These are phyloP conservation scores for Discostella pseudostelligera DNA, from an alignment of 108 stramenopile genomes.

Conservation along the genomic window DNA sequence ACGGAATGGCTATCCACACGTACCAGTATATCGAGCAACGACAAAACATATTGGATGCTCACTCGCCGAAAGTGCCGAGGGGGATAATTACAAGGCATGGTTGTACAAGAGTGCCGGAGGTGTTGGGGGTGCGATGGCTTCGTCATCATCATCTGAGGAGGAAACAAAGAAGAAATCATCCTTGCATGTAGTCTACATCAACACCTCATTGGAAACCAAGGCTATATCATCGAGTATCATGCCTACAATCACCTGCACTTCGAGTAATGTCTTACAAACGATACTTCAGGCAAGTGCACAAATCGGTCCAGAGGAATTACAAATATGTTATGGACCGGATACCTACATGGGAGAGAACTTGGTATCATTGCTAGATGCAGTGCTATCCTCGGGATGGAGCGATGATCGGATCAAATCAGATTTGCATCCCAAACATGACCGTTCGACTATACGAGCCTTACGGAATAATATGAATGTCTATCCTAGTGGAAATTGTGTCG, in stretches of 20 bases:
- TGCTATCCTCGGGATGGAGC: constrained; percentile 55
- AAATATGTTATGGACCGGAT: constrained; percentile 91
- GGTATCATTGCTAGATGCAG: constrained; percentile 57
- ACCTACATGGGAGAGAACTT: constrained; percentile 96
- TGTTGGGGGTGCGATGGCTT: constrained; percentile 10
- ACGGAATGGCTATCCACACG: constrained; percentile 64
- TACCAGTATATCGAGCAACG: constrained; percentile 88
- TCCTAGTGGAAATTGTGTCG: constrained; percentile 90
- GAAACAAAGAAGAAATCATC: constrained; percentile 13
- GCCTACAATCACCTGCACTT: constrained; percentile 96
- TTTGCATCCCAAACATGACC: constrained; percentile 70
- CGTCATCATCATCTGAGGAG: no score
- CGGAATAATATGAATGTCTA: constrained; percentile 70
- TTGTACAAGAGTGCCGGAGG: constrained; percentile 47
- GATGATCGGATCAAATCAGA: constrained; percentile 62
- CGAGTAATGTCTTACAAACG: constrained; percentile 86
- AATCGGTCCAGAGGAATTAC: constrained; percentile 56
- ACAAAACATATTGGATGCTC: constrained; percentile 81
- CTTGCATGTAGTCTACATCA: constrained; percentile 95
- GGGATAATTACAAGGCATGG: constrained; percentile 82
- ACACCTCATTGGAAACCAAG: constrained; percentile 94
- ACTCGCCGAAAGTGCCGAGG: constrained; percentile 90
- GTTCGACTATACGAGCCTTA: constrained; percentile 49
- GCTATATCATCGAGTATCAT: constrained; percentile 71
- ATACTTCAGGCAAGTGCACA: constrained; percentile 89